Percentiles rank a stretch among this genome's conserved stretches.
These are phyloP conservation scores for Ramaria sp. DNA, from an alignment of 768 basidiomycete species.

Conservation along the genomic window DNA sequence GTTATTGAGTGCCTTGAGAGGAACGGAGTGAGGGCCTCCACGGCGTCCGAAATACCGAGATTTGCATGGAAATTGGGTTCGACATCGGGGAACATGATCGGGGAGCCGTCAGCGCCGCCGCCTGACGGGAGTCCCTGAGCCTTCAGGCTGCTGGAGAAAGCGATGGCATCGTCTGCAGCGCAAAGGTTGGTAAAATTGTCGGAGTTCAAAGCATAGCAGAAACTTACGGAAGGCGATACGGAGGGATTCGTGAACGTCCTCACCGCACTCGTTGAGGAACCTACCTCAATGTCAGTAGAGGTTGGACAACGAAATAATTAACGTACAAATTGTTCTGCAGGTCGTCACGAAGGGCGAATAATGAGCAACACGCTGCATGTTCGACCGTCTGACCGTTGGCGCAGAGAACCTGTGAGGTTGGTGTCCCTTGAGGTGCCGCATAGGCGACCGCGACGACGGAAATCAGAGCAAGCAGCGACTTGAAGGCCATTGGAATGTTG, in stretches of 20 bases:
- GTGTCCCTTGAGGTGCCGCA: too few species aligned
- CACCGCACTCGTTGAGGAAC: conserved; percentile 20
- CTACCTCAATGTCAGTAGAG: not conserved
- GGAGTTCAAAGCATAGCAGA: too few species aligned
- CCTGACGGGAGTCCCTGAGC: conserved; percentile 9
- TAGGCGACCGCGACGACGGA: too few species aligned
- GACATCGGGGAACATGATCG: conserved; percentile 15
- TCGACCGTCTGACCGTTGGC: too few species aligned
- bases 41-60: conserved; percentile 17
- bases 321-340: conserved; percentile 8
- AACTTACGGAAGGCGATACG: conserved; percentile 18
- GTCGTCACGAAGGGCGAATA: conserved; percentile 9
- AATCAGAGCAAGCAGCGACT: too few species aligned
- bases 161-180: conserved; percentile 6
- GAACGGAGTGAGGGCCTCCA: conserved; percentile 15
- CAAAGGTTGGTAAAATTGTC: too few species aligned
- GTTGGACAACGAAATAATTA: not conserved
- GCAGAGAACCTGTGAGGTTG: too few species aligned
- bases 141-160: not conserved
- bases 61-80: conserved; percentile 19
- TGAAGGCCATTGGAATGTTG: too few species aligned
- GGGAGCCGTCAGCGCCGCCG: conserved; percentile 19
- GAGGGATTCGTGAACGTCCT: conserved; percentile 20
- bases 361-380: conserved; percentile 4
- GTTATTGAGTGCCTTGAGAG: conserved; percentile 12